Conservation (phyloP, 441 rosid species). For the Metrosideros polymorpha region DNA sequence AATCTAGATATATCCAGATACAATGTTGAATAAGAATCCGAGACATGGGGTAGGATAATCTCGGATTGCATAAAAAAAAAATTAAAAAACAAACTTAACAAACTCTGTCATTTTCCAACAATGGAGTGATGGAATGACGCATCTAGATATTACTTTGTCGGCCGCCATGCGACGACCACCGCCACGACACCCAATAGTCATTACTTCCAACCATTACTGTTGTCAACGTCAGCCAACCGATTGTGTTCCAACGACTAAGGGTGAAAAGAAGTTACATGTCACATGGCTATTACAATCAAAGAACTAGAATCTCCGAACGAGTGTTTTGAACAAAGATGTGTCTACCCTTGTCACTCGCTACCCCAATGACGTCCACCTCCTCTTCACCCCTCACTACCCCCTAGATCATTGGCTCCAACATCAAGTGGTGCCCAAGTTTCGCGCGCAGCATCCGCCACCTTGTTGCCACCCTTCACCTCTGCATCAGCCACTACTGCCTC, state of each 20-base stretch:
- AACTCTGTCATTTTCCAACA: too few relatives aligned
- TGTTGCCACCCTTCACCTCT: background rate
- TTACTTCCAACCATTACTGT: rapidly evolving
- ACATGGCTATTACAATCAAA: background rate
- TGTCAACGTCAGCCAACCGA: rapidly evolving
- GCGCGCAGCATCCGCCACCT: background rate
- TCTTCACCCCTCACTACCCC: background rate
- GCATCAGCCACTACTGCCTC: background rate
- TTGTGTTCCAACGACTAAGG: rapidly evolving
- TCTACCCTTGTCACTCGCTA: background rate
- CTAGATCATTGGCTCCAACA: background rate
- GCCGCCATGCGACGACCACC: background rate
- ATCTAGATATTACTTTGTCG: too few relatives aligned
- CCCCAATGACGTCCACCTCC: background rate
- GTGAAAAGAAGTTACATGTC: background rate
- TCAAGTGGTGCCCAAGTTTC: background rate
- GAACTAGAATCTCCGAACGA: rapidly evolving
- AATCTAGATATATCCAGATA: rapidly evolving
- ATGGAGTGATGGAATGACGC: background rate
- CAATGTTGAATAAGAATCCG: too few relatives aligned
- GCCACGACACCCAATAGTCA: rapidly evolving
- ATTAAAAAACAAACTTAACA: too few relatives aligned
- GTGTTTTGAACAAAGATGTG: background rate
- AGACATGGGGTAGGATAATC: background rate
- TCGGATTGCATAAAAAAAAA: too few relatives aligned